Evolutionary conservation across 176 grass and related monocot genomes (phyloP), one percentile per base, ranked within the genome.

Genomic region (Aegilops speltoides): DNA sequence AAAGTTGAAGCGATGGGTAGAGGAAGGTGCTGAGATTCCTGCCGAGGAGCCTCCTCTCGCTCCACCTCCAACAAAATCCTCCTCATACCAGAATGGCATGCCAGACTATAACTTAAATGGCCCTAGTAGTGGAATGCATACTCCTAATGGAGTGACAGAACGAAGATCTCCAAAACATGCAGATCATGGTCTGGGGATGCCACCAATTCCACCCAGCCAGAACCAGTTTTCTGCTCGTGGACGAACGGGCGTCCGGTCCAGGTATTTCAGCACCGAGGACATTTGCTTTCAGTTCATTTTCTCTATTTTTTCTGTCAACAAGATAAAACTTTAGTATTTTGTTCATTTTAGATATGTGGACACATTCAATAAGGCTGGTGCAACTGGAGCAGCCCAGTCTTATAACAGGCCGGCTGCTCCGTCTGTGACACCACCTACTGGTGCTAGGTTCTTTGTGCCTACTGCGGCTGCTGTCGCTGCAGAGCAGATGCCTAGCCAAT

Each of bases 221-320:
- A 99, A 99, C 72, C 97, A 99, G 60, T 99, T 99, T 83, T 96
- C 97, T 70, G 88, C 87, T 63, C 92, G 92, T 83, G 97, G 94
- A 56, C 84, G 94, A 48, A 91, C 84, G 87, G 97, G 97, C 73
- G 89, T 99, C 52, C 89, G 97, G 48, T 96, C 94, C 48, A 99
- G 97, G 97, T 99, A 85, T 74, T 75, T 80, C 41, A 45, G 26
- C 45, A 7, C 28, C 24, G 14, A 31, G 16, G 45, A 29, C 50
- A 48, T 40, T 66, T 87, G 5, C 46, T 82, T 69, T 76, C 43
- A 25, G 14, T 88, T 85, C 3, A 16, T 59, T 77, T 88, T 22
- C 9, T 45, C 14, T 69, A 31, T 6, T 54, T 74, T 87, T 56
- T 17, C 40, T 84, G 59, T 83, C 60, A 76, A 56, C 26, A 12